A percentile compares a stretch with the other conserved stretches of the same genome.
phyloP scores from a whole-genome alignment of 208 protist genomes.

The Dictyostelium gargantuum region DNA sequence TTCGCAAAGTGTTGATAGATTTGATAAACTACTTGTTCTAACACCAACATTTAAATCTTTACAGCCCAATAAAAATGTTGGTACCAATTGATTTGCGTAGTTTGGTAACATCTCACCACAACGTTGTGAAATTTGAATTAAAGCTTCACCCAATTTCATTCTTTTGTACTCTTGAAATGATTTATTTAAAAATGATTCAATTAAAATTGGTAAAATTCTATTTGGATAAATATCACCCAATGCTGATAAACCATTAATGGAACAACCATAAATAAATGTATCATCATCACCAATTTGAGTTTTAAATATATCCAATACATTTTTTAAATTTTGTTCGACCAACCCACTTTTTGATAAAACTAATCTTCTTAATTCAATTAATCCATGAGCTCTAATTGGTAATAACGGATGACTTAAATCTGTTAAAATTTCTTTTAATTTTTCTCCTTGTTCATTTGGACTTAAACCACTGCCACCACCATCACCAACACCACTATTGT shows the following conservation, averaged over 20 bases:
- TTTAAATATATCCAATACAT: conserved; percentile 51
- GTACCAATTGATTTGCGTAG: neutral
- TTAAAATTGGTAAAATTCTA: conserved; percentile 29
- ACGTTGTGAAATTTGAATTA: conserved; percentile 57
- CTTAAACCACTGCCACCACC: neutral
- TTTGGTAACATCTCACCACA: conserved; percentile 57
- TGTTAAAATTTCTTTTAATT: conserved; percentile 44
- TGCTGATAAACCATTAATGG: conserved; percentile 41
- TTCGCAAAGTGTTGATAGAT: conserved; percentile 39
- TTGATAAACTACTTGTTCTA: conserved; percentile 45
- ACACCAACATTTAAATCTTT: neutral
- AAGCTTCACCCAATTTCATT: conserved; percentile 63
- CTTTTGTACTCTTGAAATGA: neutral
- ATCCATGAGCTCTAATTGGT: conserved; percentile 23
- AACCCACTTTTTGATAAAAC: conserved; percentile 22
- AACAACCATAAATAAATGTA: conserved; percentile 58
- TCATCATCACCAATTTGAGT: conserved; percentile 61
- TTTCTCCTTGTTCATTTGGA: neutral
- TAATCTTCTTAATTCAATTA: conserved; percentile 32
- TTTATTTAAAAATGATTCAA: neutral
- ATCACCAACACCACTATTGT: neutral
- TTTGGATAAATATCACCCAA: conserved; percentile 53
- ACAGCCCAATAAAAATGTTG: conserved; percentile 5
- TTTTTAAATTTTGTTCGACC: conserved; percentile 32
- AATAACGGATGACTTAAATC: conserved; percentile 24